Base-by-base conservation (phyloP, 1,284 basidiomycete species). In the Heterobasidion parviporum region DNA sequence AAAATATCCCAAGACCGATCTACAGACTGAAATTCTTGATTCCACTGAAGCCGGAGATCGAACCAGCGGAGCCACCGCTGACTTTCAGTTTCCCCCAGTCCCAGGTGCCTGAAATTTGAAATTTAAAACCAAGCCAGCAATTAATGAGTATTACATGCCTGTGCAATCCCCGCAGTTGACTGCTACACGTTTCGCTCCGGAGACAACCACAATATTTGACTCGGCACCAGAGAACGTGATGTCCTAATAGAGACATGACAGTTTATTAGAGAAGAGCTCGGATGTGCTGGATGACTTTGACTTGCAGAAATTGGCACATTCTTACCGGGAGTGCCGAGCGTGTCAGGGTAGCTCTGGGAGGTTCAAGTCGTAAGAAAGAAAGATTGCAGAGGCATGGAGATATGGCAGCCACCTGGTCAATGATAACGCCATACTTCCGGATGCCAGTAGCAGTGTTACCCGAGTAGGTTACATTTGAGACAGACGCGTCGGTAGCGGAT, bases 51-150 rank as follows among this genome's bases (percentile, higher is more conserved):
- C 78, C 77, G 10, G 51, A 70, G 54, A 71, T 70, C n/a, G 62
- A 58, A 57, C 78, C 75, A 8, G 63, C 61, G 36, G 59, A 58
- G 15, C 80, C 80, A 5, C 80, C 80, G 6, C 69, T 70, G 8
- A 74, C 72, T 53, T 70, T 65, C 51, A 85, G 70, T 34, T 64
- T 66, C 8, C 72, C 66, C 77, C 80, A 84, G 61, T 81, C 65
- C 81, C 82, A 83, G 0, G 66, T 69, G 6, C 79, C 80, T 70
- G 46, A 18, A 15, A 41, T 12, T 41, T 6, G n/a, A 36, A 49
- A 50, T 54, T 46, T 10, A 7, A 34, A 12, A 34, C 45, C 15
- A 7, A 48, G 20, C 10, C 16, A n/a, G n/a, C 3, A 41, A n/a
- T 12, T 3, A 41, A 41, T 10, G 38, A 12, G 38, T 41, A 34